phyloP scores from a whole-genome alignment of 106 monocot species.

The Alisma plantagoaquatica region DNA sequence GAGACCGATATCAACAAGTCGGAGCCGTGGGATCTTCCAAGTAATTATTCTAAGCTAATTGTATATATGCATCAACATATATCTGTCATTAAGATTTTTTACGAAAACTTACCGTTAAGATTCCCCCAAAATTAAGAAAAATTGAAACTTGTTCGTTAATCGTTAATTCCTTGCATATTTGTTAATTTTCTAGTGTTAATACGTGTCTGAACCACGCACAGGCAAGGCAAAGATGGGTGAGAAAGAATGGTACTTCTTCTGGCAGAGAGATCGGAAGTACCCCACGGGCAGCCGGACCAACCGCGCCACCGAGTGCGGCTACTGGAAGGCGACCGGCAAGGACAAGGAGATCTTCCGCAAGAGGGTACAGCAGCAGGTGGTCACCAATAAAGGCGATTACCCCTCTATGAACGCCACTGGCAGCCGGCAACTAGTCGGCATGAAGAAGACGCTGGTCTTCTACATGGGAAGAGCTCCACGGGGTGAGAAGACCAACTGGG shows the following conservation, averaged over 20 bases:
- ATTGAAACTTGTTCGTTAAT: not conserved
- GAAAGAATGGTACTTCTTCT: constrained; percentile 22
- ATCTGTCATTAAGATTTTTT: too few species aligned
- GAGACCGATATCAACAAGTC: constrained; percentile 43
- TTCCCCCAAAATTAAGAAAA: too few species aligned
- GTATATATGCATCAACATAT: not conserved
- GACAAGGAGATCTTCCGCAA: constrained; percentile 40
- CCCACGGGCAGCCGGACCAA: constrained; percentile 25
- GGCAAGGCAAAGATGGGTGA: constrained; percentile 21
- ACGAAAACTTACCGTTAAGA: too few species aligned
- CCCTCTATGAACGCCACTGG: too few species aligned
- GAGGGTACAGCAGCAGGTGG: not conserved
- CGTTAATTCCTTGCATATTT: not conserved
- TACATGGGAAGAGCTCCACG: constrained; percentile 35
- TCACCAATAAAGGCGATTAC: too few species aligned
- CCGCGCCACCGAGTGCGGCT: constrained; percentile 47
- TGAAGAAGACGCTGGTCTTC: constrained; percentile 62
- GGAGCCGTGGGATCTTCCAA: constrained; percentile 49
- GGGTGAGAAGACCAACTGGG: constrained; percentile 31
- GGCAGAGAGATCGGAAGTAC: constrained; percentile 13
- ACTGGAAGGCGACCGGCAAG: constrained; percentile 70
- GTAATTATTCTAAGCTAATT: too few species aligned
- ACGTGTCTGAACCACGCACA: too few species aligned
- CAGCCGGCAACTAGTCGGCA: too few species aligned
- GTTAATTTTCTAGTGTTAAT: not conserved